Evolutionary conservation across 352 stramenopile species (phyloP).

Genomic region (Phytophthora megakarya): DNA sequence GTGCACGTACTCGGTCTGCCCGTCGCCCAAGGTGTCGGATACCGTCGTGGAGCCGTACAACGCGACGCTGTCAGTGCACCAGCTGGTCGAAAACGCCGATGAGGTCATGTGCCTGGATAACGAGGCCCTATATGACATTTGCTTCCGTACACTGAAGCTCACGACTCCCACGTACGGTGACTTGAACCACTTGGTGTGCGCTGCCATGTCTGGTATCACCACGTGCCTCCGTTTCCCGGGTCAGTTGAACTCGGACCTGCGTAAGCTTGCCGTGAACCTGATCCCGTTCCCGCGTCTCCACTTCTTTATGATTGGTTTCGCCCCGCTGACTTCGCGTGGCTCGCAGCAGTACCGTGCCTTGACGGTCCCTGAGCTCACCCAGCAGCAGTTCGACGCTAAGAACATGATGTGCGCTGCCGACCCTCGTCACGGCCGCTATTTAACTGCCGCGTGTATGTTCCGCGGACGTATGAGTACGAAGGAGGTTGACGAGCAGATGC

Average conservation of each 20-base stretch:
- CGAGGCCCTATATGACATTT: constrained; percentile 99
- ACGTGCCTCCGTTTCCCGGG: constrained; percentile 98
- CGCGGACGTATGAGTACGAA: constrained; percentile 99
- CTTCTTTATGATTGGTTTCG: constrained; percentile 99
- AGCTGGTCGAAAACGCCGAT: constrained; percentile 99
- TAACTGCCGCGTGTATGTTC: constrained; percentile 99
- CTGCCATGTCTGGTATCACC: constrained; percentile 98
- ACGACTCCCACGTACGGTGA: constrained; percentile 98
- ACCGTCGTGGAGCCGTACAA: constrained; percentile 99
- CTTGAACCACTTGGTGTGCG: constrained; percentile 99
- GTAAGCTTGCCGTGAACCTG: constrained; percentile 98
- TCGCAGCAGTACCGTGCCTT: constrained; percentile 98
- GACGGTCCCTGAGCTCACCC: constrained; percentile 98
- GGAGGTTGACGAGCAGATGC: constrained; percentile 99
- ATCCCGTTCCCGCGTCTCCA: constrained; percentile 99
- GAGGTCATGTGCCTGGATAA: constrained; percentile 99
- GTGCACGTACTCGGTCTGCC: constrained; percentile 99
- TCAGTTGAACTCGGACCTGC: constrained; percentile 99
- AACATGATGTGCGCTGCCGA: constrained; percentile 99
- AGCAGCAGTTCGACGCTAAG: constrained; percentile 99
- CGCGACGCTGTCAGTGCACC: constrained; percentile 98
- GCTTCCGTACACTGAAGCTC: constrained; percentile 99
- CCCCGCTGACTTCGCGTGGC: constrained; percentile 94
- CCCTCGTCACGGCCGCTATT: constrained; percentile 98
- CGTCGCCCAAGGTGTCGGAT: constrained; percentile 98